Conservation (phyloP, 352 stramenopile species). For the Phytophthora macrochlamydospora region DNA sequence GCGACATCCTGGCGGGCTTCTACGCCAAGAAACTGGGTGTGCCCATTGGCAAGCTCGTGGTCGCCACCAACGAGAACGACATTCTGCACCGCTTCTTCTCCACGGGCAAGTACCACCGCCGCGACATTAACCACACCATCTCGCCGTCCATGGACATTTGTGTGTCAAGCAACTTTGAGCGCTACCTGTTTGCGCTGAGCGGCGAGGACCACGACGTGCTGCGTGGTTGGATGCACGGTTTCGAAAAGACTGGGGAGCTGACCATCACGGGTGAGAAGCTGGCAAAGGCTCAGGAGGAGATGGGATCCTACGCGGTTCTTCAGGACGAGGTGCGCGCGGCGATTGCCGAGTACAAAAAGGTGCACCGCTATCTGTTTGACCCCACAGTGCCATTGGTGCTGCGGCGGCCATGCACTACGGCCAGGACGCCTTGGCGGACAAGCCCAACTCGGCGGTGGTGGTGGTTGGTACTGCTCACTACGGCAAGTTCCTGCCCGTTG, state of each 20-base stretch:
- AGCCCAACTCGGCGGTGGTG: conserved; percentile 81
- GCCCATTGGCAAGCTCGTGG: conserved; percentile 95
- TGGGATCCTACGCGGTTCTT: conserved; percentile 91
- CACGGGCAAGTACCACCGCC: conserved; percentile 96
- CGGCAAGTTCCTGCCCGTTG: conserved; percentile 97
- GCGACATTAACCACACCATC: conserved; percentile 93
- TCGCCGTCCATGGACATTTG: conserved; percentile 99
- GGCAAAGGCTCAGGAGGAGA: conserved; percentile 91
- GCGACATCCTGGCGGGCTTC: conserved; percentile 98
- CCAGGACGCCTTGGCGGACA: conserved; percentile 59
- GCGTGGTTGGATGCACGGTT: conserved; percentile 93
- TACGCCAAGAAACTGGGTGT: conserved; percentile 95
- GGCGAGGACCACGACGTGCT: conserved; percentile 93
- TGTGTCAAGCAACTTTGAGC: conserved; percentile 99
- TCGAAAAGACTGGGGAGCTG: conserved; percentile 95
- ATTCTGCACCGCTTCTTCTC: conserved; percentile 99
- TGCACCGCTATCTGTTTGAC: conserved; percentile 96
- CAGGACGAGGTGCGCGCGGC: conserved; percentile 88
- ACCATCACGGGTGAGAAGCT: conserved; percentile 92
- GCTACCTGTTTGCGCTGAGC: conserved; percentile 96
- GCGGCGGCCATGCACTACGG: conserved; percentile 88
- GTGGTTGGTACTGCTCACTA: conserved; percentile 97
- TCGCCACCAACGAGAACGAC: conserved; percentile 99
- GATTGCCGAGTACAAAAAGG: conserved; percentile 93
- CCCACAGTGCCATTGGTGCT: conserved; percentile 97